Base-by-base conservation (phyloP, 176 grass and related monocot species). In the Triticum aestivum region DNA sequence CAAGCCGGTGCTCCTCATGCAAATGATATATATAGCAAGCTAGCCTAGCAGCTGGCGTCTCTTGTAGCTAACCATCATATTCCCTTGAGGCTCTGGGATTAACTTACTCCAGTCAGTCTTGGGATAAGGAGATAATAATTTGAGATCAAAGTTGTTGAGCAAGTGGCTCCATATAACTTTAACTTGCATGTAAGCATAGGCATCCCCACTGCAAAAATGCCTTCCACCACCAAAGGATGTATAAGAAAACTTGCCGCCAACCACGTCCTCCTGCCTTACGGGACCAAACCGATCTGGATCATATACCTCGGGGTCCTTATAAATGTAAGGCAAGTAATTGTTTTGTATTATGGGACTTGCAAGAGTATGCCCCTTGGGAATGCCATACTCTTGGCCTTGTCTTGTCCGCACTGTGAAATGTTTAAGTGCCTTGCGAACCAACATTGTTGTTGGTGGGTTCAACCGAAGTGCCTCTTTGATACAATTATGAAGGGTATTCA, bases 151-250 rank as follows among this genome's bases (percentile, higher is more conserved):
- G 6, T 84, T 84, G 29, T 61, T 65, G 1, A 84, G 37, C 23
- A 76, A 32, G 32, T 84, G 39, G 27, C 71, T 84, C 82, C 82
- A 84, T 13, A 84, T 84, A 39, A 47, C 17, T 41, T 84, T 84
- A 10, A 75, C n/a, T 71, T 71, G 69, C 34, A 21, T 10, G 39
- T 71, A 71, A 21, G 69, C 35, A 71, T 71, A 71, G 9, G 69
- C 69, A 9, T 71, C 35, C 69, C 69, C 69, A 39, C 20, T 20
- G 20, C 69, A 71, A 71, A 20, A 20, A 41, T 71, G 69, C 9
- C 69, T 71, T 41, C 69, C 69, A 41, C 8, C 69, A n/a, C 69
- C 18, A 14, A 84, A 84, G 0, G 69, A 41, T 4, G 58, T 75
- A 37, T 63, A 85, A 7, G 73, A 23, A 29, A 85, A 85, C 38